Base-by-base conservation (phyloP, 805 yeast species). In the Priceomyces medius region DNA sequence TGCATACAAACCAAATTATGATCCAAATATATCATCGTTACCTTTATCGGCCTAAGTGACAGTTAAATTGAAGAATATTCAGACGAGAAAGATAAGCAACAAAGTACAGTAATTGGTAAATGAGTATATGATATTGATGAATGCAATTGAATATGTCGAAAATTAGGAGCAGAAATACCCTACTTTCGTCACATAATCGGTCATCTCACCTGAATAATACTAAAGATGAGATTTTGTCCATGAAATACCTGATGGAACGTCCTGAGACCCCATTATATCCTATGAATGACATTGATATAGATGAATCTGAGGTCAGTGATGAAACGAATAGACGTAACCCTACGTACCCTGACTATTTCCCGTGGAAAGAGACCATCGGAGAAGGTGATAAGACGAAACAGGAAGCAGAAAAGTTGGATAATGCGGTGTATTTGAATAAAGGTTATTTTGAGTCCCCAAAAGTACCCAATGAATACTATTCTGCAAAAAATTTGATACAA, bases 361-460 rank as follows among this genome's bases (percentile, higher is more conserved):
- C 88, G 0, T 87, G 95, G 93, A 64, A 66, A 29, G 88, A 81
- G 51, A 71, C 74, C 4, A 54, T 58, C n/a, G 52, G 54, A 20
- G 45, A 63, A 29, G 50, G 59, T 2, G 54, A 55, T 10, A 37
- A 51, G 20, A 35, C 50, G 7, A 47, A 68, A 7, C 68, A 66
- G 8, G 88, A 83, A 44, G 81, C 79, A 48, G 68, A 63, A 3
- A 59, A 79, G 19, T 74, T 83, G 53, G 70, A 74, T 37, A 74
- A 68, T 24, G 70, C 64, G 1, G 49, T 63, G 16, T 64, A 74
- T 54, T 66, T 87, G 32, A 88, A 83, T 48, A 80, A 83, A 51
- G 96, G 96, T 6, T 80, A 74, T 49, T 74, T 73, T 43, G 88
- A 85, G 51, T 64, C 79, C 1, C 82, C 89, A 2, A 63, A 74